phyloP scores from a whole-genome alignment of 23 red algal genomes.

The Gracilaria domingensis region DNA sequence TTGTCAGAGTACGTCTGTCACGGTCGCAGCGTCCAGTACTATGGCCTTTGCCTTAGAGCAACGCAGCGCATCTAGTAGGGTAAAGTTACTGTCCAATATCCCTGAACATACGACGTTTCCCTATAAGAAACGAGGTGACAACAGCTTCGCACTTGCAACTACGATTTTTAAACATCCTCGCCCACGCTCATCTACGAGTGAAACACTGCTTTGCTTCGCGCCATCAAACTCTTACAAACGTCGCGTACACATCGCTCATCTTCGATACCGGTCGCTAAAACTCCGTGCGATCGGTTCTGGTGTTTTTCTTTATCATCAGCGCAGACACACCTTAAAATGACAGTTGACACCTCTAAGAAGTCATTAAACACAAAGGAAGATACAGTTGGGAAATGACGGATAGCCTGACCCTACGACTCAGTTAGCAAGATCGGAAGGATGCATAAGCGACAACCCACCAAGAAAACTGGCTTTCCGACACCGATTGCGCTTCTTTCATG shows the following conservation, averaged over 20 bases:
- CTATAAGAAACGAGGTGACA: no score
- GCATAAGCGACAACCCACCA: neutral
- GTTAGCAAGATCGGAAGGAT: constrained; percentile 44
- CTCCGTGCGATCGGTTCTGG: constrained; percentile 13
- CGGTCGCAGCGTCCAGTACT: no score
- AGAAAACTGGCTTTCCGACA: constrained; percentile 49
- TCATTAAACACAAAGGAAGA: constrained; percentile 50
- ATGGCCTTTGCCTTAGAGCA: no score
- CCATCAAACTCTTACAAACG: no score
- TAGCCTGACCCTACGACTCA: constrained; percentile 33
- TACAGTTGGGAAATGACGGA: constrained; percentile 50
- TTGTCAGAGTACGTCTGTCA: no score
- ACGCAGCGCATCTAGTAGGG: no score
- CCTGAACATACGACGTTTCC: no score
- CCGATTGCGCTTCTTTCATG: constrained; percentile 44
- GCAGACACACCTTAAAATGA: constrained; percentile 34
- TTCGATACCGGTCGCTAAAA: constrained; percentile 11
- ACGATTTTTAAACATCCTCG: no score
- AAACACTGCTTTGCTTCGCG: no score
- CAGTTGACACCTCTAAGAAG: constrained; percentile 48
- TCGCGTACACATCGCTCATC: neutral
- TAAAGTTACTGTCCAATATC: no score
- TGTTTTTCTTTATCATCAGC: constrained; percentile 43
- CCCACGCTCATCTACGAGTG: no score
- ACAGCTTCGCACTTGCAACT: no score